Base-by-base conservation (phyloP, 1,139 yeast species). In the Protomyces pachydermus region DNA sequence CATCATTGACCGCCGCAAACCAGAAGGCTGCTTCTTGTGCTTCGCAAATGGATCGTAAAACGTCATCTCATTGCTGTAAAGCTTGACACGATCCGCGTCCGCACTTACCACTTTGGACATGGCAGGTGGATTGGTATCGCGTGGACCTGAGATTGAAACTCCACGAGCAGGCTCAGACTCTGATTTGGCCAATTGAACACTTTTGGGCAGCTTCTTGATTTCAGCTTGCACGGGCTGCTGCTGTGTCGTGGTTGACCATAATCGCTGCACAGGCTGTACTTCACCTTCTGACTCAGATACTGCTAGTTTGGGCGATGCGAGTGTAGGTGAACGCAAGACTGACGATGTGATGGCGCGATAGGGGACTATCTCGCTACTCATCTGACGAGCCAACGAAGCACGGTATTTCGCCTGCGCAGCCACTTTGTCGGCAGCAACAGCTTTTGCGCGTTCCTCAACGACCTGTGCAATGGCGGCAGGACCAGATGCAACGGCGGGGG, bases 41-140 rank as follows among this genome's bases (percentile, higher is more conserved):
- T 42, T 42, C 10, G 54, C 55, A 38, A 57, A 57, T 12, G 62
- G 62, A 37, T 58, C 62, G 28, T 39, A 52, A 50, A 58, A 58
- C 3, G 62, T n/a, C 32, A 58, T 50, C 16, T 58, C 54, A 20
- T 58, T 58, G 42, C 56, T 20, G 34, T 50, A 55, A 9, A 58
- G 25, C 35, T 45, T 35, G 25, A 34, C 52, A 23, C 61, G 52
- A n/a, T 57, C 61, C 12, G 23, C 48, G 9, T 14, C 14, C 9
- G 42, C 14, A 14, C 16, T n/a, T 9, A 4, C 16, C 16, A n/a
- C 16, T 14, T 12, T n/a, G 14, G 16, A 14, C 42, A 37, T n/a
- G 6, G 48, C 23, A 42, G 48, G 48, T 10, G 48, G 48, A 3
- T 16, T n/a, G 18, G 25, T 10, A 6, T 42, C 48, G 23, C 48